A percentile compares a stretch with the other conserved stretches of the same genome.
These are phyloP conservation scores for Petunia secreta DNA, from an alignment of 257 asterid genomes.

Conservation along the genomic window DNA sequence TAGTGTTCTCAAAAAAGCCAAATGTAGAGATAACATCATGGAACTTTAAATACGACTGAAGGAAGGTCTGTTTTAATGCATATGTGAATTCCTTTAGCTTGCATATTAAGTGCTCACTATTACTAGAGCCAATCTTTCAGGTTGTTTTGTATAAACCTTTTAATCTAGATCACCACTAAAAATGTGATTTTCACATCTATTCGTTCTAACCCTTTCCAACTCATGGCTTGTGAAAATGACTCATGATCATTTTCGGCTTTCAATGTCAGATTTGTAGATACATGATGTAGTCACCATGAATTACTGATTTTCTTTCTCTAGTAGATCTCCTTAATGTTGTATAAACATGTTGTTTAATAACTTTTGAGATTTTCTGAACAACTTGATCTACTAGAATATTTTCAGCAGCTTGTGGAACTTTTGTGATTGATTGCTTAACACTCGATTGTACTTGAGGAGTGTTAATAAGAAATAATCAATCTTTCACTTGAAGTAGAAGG, in stretches of 20 bases:
- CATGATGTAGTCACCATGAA: neutral
- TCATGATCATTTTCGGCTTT: neutral
- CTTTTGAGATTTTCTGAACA: neutral
- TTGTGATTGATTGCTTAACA: too few species aligned
- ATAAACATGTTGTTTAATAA: neutral
- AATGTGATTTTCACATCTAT: too few species aligned
- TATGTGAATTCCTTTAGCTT: constrained; percentile 10
- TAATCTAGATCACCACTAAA: neutral
- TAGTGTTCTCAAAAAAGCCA: neutral
- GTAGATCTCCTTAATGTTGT: constrained; percentile 17
- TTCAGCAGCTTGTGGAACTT: neutral
- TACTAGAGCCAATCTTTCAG: neutral
- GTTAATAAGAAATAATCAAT: neutral
- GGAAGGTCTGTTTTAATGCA: neutral
- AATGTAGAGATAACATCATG: neutral
- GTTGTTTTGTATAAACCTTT: constrained; percentile 2
- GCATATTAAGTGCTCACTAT: neutral
- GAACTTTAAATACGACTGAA: neutral
- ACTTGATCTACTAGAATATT: neutral
- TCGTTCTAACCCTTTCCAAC: neutral
- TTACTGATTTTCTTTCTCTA: neutral
- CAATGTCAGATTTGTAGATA: neutral
- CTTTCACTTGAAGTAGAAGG: neutral
- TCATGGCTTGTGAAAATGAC: neutral
- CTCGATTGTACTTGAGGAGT: neutral